A percentile compares a stretch with the other conserved stretches of the same genome.
These are phyloP conservation scores for Alternaria sp. DNA, from an alignment of 2,329 filamentous ascomycete species.

Conservation along the genomic window DNA sequence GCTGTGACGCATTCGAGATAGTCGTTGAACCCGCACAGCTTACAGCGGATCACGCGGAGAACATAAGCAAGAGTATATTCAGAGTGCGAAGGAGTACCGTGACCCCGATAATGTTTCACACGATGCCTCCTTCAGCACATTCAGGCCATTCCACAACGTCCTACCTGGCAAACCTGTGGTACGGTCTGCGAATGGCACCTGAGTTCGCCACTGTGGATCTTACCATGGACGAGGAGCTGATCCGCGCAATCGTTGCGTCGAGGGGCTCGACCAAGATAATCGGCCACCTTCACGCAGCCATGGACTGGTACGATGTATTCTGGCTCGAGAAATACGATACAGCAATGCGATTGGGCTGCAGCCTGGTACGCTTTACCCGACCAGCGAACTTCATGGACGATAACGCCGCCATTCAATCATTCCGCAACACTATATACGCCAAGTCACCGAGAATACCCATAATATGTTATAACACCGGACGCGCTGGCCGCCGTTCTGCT, in stretches of 20 bases:
- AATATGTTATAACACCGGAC: slow-evolving; percentile 69
- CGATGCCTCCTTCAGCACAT: slow-evolving; percentile 33
- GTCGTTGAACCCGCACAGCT: slow-evolving; percentile 53
- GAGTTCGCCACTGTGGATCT: slow-evolving; percentile 68
- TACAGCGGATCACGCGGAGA: slow-evolving; percentile 33
- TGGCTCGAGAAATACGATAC: slow-evolving; percentile 65
- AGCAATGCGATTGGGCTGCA: slow-evolving; percentile 64
- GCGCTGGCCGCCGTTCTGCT: slow-evolving; percentile 66
- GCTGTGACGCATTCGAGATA: slow-evolving; percentile 70
- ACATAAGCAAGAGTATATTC: slow-evolving; percentile 65
- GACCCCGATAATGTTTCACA: slow-evolving; percentile 52
- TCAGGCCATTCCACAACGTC: slow-evolving; percentile 31
- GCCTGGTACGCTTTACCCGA: slow-evolving; percentile 67
- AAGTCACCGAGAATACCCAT: slow-evolving; percentile 59
- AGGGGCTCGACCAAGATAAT: slow-evolving; percentile 67
- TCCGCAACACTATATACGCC: slow-evolving; percentile 59
- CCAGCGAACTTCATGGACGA: slow-evolving; percentile 64
- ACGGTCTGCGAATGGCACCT: slow-evolving; percentile 68
- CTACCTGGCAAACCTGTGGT: slow-evolving; percentile 64
- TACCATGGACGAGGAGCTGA: slow-evolving; percentile 59
- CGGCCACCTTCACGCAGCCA: slow-evolving; percentile 59
- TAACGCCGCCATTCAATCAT: slow-evolving; percentile 65
- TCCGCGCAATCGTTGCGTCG: slow-evolving; percentile 58
- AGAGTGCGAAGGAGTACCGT: slow-evolving; percentile 67
- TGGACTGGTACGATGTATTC: slow-evolving; percentile 63